These are phyloP conservation scores for Neonectria sp. DNA, from an alignment of 2,329 filamentous ascomycete genomes.

Conservation along the genomic window DNA sequence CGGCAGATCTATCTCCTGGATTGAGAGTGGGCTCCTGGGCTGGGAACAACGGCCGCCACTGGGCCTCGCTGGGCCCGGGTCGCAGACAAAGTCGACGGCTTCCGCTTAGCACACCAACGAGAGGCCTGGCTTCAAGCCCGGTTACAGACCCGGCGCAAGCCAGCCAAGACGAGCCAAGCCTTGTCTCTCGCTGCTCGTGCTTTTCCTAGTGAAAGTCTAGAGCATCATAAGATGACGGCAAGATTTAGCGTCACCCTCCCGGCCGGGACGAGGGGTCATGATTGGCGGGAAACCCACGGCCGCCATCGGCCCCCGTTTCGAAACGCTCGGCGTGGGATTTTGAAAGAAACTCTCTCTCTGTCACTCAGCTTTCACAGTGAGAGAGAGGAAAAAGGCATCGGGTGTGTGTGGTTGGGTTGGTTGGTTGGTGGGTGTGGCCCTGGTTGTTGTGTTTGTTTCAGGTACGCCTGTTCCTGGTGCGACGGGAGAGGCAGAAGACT, in stretches of 20 bases:
- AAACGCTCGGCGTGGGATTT: slow-evolving; percentile 43
- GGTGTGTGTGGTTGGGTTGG: slow-evolving; percentile 8
- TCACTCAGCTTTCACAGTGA: slow-evolving; percentile 12
- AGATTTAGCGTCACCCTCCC: slow-evolving; percentile 28
- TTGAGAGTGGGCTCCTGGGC: not conserved
- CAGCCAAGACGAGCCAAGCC: slow-evolving; percentile 5
- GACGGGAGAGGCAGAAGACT: slow-evolving; percentile 26
- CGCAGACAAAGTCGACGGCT: slow-evolving; percentile 9
- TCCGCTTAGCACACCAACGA: slow-evolving; percentile 28
- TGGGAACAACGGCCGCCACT: slow-evolving; percentile 25
- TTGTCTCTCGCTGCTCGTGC: not conserved
- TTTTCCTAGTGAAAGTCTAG: not conserved
- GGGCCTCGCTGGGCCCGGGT: slow-evolving; percentile 2
- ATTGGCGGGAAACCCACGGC: slow-evolving; percentile 43
- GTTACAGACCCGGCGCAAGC: slow-evolving; percentile 3
- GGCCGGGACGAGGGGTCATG: slow-evolving; percentile 1
- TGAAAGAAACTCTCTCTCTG: slow-evolving; percentile 1
- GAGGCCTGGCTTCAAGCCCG: slow-evolving; percentile 6
- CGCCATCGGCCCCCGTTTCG: slow-evolving; percentile 39
- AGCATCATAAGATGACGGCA: slow-evolving; percentile 41
- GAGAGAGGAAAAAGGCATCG: slow-evolving; percentile 8
- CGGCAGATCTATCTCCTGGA: slow-evolving; percentile 18
- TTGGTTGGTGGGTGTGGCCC: slow-evolving; percentile 16
- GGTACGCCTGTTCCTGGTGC: slow-evolving; percentile 32
- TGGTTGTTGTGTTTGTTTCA: slow-evolving; percentile 30